A percentile compares a stretch with the other conserved stretches of the same genome.
Conservation (phyloP, 306 rosid species). For the Sechiopsis laciniata region DNA sequence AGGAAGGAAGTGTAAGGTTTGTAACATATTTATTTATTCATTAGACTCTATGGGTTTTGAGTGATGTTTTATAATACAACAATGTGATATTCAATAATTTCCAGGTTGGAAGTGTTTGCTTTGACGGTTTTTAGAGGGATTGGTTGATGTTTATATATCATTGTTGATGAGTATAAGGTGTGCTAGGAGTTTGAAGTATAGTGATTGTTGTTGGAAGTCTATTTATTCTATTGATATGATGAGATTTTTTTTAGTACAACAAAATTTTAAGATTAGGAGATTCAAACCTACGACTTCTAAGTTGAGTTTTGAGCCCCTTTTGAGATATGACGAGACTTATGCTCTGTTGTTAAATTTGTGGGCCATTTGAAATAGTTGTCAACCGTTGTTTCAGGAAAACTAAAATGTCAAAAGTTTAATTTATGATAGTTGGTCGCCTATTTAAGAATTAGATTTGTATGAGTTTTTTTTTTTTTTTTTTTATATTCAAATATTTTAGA, state of each 20-base stretch:
- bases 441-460: too few relatives aligned
- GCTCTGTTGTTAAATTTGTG: neutral
- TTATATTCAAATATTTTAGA: too few relatives aligned
- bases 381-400: neutral
- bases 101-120: neutral
- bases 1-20: conserved; percentile 1
- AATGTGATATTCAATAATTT: conserved; percentile 13
- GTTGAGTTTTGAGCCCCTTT: too few relatives aligned
- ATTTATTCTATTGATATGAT: conserved; percentile 1
- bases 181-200: neutral
- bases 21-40: conserved; percentile 15
- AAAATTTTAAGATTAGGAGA: too few relatives aligned
- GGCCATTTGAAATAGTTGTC: neutral
- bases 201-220: neutral
- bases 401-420: too few relatives aligned
- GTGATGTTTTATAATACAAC: conserved; percentile 17
- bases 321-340: too few relatives aligned
- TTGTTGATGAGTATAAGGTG: conserved; percentile 7
- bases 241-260: neutral
- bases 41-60: neutral
- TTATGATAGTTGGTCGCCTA: too few relatives aligned
- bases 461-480: too few relatives aligned
- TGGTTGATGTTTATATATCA: neutral
- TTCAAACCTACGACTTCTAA: too few relatives aligned
- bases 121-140: neutral